These are phyloP conservation scores for Leucoagaricus sp. DNA, from an alignment of 1,284 basidiomycete species.

Conservation along the genomic window DNA sequence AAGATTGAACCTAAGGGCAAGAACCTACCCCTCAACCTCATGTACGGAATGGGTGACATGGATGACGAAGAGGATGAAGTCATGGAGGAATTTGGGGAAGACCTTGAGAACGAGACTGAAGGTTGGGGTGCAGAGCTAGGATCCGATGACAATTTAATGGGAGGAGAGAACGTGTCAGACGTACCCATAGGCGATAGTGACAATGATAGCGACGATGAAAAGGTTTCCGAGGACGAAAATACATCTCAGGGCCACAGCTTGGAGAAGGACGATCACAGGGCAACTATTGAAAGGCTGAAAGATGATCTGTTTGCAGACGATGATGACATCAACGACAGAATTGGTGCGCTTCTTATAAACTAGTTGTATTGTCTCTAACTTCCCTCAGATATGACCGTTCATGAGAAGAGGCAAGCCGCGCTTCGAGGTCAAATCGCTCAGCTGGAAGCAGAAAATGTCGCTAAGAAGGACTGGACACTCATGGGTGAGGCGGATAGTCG, in stretches of 20 bases:
- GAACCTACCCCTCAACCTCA: constrained; percentile 40
- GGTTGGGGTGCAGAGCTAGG: constrained; percentile 26
- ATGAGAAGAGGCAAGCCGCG: constrained; percentile 63
- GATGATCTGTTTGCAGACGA: constrained; percentile 73
- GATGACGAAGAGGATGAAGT: constrained; percentile 34
- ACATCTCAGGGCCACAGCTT: constrained; percentile 19
- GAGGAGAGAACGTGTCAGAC: constrained; percentile 29
- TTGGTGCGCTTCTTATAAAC: constrained; percentile 34
- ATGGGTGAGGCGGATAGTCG: constrained; percentile 89
- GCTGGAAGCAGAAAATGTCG: constrained; percentile 73
- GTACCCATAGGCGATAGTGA: constrained; percentile 9
- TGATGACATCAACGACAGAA: constrained; percentile 38
- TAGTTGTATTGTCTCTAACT: background rate
- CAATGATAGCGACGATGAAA: constrained; percentile 23
- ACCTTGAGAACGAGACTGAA: constrained; percentile 30
- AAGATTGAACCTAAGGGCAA: constrained; percentile 72
- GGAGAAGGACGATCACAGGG: constrained; percentile 26
- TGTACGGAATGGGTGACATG: constrained; percentile 37
- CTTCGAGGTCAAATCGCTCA: constrained; percentile 69
- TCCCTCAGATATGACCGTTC: constrained; percentile 49
- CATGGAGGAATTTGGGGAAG: constrained; percentile 33
- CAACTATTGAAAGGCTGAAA: constrained; percentile 60
- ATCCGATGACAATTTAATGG: constrained; percentile 26
- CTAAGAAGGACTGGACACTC: constrained; percentile 84
- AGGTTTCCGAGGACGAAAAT: constrained; percentile 4